Evolutionary conservation across 139 green algal species (phyloP), one percentile per base, ranked within the genome.

Genomic region (Volvox reticuliferus): DNA sequence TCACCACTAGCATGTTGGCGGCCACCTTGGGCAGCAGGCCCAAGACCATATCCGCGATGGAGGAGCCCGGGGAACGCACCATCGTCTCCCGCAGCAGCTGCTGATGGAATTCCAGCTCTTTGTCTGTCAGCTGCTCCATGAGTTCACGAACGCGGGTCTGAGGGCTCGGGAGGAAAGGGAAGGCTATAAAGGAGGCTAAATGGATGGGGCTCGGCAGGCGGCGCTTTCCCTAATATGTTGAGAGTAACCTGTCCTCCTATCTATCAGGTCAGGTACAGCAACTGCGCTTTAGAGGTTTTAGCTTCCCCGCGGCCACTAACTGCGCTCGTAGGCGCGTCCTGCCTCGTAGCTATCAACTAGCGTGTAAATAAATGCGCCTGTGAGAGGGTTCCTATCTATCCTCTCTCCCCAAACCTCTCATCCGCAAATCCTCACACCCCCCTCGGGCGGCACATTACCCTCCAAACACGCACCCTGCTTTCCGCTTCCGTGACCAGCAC

Each of bases 101-200:
- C 14, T 61, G 36, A 55, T 82, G 80, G 91, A 92, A 93, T 68
- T 93, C 87, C 87, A 93, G 91, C 91, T 93, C 91, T 73, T 90
- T 87, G 91, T 93, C 91, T 14, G 6, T 35, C 16, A 89, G 67
- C 67, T 71, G 50, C 14, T 88, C 85, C 19, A 91, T 24, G 24
- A 92, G 30, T 82, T 92, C 85, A n/a, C 69, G 69, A 68, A 82
- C 78, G 36, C 85, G 85, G 36, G 85, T 67, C 85, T 89, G 69
- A 37, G 62, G 76, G 32, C 65, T 2, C 6, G 65, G 9, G 65
- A 69, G 73, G 73, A 50, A 1, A 82, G 76, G 76, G 76, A n/a
- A n/a, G 76, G 76, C 26, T 16, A 18, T 18, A 32, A 79, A 79
- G 73, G 76, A 30, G 33, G 76, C 16, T 9, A 73, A 79, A 3